phyloP scores from a whole-genome alignment of 768 basidiomycete species.

The Tulasnella sp. region DNA sequence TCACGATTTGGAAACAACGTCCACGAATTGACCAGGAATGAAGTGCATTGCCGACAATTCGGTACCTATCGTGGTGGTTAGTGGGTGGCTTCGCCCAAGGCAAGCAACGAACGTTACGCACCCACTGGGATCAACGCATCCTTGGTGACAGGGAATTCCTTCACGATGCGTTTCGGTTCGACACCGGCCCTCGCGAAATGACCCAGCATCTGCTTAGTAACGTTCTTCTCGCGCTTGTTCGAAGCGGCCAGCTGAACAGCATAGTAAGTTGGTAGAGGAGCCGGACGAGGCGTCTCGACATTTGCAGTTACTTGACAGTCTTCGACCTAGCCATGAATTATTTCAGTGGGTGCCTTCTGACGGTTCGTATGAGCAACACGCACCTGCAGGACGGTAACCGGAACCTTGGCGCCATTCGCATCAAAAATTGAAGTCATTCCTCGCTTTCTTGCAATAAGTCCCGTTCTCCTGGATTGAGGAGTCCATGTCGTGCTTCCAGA shows the following conservation, averaged over 20 bases:
- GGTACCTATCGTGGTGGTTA: constrained; percentile 50
- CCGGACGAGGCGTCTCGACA: constrained; percentile 48
- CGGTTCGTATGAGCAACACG: constrained; percentile 24
- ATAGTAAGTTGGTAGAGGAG: constrained; percentile 67
- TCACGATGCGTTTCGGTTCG: constrained; percentile 71
- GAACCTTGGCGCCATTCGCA: constrained; percentile 74
- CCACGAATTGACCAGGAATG: constrained; percentile 93
- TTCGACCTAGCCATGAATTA: constrained; percentile 49
- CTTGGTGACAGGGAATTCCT: constrained; percentile 79
- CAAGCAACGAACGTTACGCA: constrained; percentile 34
- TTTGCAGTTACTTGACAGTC: constrained; percentile 86
- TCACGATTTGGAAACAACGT: constrained; percentile 84
- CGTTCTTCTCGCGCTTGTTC: constrained; percentile 61
- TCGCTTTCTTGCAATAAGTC: constrained; percentile 87
- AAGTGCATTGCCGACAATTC: constrained; percentile 87
- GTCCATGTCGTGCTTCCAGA: constrained; percentile 49
- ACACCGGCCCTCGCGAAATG: constrained; percentile 83
- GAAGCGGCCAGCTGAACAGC: constrained; percentile 91
- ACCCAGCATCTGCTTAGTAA: constrained; percentile 73
- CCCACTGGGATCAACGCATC: constrained; percentile 89
- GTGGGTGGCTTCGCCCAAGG: not conserved
- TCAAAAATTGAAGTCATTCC: constrained; percentile 96
- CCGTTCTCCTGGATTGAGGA: constrained; percentile 77
- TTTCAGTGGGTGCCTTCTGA: constrained; percentile 17
- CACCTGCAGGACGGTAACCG: constrained; percentile 93